These are phyloP conservation scores for Macrophomina pseudophaseolina DNA, from an alignment of 2,329 filamentous ascomycete genomes.

Conservation along the genomic window DNA sequence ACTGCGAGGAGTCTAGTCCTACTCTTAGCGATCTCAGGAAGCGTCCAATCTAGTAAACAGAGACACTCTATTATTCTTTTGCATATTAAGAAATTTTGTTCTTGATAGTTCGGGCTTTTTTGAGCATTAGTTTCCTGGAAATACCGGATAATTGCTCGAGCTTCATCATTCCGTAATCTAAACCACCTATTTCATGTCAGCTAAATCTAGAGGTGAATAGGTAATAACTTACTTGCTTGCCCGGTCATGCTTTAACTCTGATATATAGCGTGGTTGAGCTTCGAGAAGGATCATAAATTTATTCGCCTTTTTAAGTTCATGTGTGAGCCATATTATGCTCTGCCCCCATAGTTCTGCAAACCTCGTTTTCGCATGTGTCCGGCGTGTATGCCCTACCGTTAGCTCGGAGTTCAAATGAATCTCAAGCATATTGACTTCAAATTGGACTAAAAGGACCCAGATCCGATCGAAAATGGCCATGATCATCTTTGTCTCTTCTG, in stretches of 20 bases:
- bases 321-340: neutral
- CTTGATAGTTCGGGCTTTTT: neutral
- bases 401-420: neutral
- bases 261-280: neutral
- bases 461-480: neutral
- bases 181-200: neutral
- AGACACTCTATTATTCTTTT: neutral
- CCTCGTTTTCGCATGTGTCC: neutral
- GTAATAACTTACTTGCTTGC: neutral
- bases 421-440: neutral
- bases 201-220: neutral
- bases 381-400: neutral
- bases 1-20: neutral
- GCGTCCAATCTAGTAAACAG: neutral
- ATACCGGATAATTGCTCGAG: neutral
- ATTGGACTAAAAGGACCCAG: neutral
- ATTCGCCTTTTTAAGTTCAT: neutral
- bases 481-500: neutral
- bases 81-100: neutral
- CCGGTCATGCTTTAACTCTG: neutral
- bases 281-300: neutral
- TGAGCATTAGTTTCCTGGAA: neutral
- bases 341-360: neutral
- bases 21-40: neutral
- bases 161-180: neutral